Evolutionary conservation across 2,329 filamentous ascomycete species (phyloP), one percentile per base, ranked within the genome.

Genomic region (Tricladium varicosporioides): DNA sequence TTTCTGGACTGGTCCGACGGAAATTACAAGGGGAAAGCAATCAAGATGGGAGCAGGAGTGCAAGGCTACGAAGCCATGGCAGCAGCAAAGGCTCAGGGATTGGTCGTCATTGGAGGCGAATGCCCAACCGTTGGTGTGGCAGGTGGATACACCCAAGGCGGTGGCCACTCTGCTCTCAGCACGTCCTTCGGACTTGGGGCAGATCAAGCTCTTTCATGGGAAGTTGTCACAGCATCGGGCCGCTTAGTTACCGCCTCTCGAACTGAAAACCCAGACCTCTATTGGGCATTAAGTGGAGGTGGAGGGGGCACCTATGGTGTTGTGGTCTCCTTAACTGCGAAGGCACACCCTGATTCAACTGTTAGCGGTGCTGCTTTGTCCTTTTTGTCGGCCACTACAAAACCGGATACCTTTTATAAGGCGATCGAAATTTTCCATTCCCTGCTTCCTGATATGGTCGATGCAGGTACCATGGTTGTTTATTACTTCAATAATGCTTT

Each of bases 221-320:
- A 83, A 55, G 79, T 83, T 1, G 73, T 87, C 14, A 80, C 77
- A 3, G 78, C 74, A 0, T 66, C 8, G 81, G 82, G 2, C 59
- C 73, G 9, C 65, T 77, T 18, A n/a, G 57, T 83, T 1, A 76
- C 68, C 1, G 82, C 80, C 0, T 78, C 74, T 1, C 74, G 72
- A 0, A 64, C 62, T 0, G 59, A 77, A 27, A 80, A 86, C 60
- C 54, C 72, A 0, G 83, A 86, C 49, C 71, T 87, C 1, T 87
- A 81, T 71, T 88, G 83, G 84, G 84, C 84, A 1, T 70, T 86
- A 0, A 74, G 74, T 42, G 83, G 83, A 2, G 83, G 84, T 0
- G 83, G 84, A 1, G 79, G 77, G 5, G 80, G 82, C 10, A 85
- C 77, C 27, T 87, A 79, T 61, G 83, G 74, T 2, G 74, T 84